These are phyloP conservation scores for Babesia microti DNA, from an alignment of 169 alveolate species.

Conservation along the genomic window DNA sequence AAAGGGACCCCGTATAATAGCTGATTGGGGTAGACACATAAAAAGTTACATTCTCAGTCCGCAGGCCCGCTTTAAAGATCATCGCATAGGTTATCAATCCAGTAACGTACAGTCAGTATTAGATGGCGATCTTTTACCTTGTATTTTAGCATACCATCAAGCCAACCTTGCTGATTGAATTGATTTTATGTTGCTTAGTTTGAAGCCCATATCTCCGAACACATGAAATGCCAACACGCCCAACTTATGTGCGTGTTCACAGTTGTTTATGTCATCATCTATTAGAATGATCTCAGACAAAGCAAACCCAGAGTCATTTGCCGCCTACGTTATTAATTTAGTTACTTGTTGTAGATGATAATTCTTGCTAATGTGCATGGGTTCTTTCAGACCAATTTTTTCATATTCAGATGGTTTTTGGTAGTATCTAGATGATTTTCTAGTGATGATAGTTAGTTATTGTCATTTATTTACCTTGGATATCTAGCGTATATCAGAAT, in stretches of 20 bases:
- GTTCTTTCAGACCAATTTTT: slow-evolving; percentile 26
- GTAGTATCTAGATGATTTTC: slow-evolving; percentile 29
- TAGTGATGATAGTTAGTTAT: neutral
- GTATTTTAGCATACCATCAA: slow-evolving; percentile 18
- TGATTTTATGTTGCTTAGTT: slow-evolving; percentile 16
- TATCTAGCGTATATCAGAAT: neutral
- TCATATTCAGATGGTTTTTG: slow-evolving; percentile 22
- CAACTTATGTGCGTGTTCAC: slow-evolving; percentile 28
- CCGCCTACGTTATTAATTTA: slow-evolving; percentile 5
- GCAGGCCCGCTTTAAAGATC: slow-evolving; percentile 44
- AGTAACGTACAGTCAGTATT: slow-evolving; percentile 16
- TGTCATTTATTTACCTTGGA: neutral
- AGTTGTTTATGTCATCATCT: slow-evolving; percentile 45
- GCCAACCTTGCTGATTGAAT: neutral
- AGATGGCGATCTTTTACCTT: slow-evolving; percentile 39
- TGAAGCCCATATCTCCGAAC: slow-evolving; percentile 30
- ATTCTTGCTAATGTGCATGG: slow-evolving; percentile 40
- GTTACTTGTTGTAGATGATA: slow-evolving; percentile 24
- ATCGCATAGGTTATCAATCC: slow-evolving; percentile 38
- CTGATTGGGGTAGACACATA: slow-evolving; percentile 46
- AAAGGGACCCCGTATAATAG: slow-evolving; percentile 36
- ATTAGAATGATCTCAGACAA: slow-evolving; percentile 39
- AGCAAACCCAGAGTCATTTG: slow-evolving; percentile 18
- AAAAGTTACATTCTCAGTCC: slow-evolving; percentile 45
- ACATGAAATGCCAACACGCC: slow-evolving; percentile 44